Evolutionary conservation across 2,329 filamentous ascomycete genomes (phyloP).

Genomic region (Thielaviopsis ethacetica): DNA sequence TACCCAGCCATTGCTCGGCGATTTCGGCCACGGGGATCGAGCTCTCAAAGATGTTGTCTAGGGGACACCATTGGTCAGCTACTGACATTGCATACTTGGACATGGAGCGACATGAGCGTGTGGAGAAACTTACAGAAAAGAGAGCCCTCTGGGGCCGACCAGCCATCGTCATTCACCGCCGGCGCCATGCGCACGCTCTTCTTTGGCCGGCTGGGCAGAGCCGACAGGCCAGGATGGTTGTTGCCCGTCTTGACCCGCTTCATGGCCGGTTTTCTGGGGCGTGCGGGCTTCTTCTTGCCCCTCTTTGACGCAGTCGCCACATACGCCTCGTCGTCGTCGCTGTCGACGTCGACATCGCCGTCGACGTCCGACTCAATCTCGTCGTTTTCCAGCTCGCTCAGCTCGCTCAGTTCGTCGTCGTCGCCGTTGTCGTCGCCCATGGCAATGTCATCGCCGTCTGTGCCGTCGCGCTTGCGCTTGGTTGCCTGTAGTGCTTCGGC

Average conservation of each 20-base stretch:
- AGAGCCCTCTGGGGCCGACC: constrained; percentile 8
- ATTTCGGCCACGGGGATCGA: constrained; percentile 39
- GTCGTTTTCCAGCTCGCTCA: neutral
- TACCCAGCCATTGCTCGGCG: constrained; percentile 42
- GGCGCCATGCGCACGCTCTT: constrained; percentile 37
- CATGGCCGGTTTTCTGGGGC: constrained; percentile 36
- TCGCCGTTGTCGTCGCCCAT: constrained; percentile 24
- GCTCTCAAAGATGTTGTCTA: constrained; percentile 48
- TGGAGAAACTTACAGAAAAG: constrained; percentile 13
- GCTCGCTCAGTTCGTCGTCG: constrained; percentile 21
- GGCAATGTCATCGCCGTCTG: constrained; percentile 31
- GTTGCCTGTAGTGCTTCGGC: constrained; percentile 28
- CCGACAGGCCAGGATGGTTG: constrained; percentile 26
- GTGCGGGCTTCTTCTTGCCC: constrained; percentile 23
- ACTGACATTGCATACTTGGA: neutral
- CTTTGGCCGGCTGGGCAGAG: constrained; percentile 37
- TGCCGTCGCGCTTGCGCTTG: constrained; percentile 43
- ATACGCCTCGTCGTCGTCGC: constrained; percentile 24
- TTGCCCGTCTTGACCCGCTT: constrained; percentile 48
- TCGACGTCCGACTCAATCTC: neutral
- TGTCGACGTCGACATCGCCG: constrained; percentile 25
- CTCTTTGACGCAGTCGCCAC: constrained; percentile 18
- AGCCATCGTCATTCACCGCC: constrained; percentile 13
- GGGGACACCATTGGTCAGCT: constrained; percentile 1
- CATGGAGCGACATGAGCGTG: constrained; percentile 11